A percentile compares a stretch with the other conserved stretches of the same genome.
These are phyloP conservation scores for Diversispora epigaea DNA, from an alignment of 192 early-diverging fungal genomes.

Conservation along the genomic window DNA sequence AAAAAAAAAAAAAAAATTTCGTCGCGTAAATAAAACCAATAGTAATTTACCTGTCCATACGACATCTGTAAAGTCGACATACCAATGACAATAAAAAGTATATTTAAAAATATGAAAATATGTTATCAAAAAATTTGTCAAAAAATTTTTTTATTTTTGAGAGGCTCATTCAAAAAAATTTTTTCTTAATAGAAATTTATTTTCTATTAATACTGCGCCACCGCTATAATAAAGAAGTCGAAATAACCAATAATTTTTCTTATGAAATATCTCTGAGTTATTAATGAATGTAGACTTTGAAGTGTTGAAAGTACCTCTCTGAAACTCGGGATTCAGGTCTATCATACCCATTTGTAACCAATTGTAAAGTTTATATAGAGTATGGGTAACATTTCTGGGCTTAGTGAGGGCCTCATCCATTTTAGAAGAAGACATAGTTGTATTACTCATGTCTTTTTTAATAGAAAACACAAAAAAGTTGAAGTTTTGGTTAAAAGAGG, in stretches of 20 bases:
- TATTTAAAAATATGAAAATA: background rate
- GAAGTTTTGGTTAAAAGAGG: no score
- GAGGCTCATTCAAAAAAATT: no score
- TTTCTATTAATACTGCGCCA: no score
- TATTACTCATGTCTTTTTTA: no score
- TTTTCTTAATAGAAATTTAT: no score
- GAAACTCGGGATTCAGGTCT: conserved; percentile 32
- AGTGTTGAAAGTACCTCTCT: conserved; percentile 25
- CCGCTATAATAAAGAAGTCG: no score
- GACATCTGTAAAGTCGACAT: background rate
- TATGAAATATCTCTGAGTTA: no score
- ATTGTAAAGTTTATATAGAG: conserved; percentile 30
- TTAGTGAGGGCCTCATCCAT: conserved; percentile 33
- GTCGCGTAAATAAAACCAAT: background rate
- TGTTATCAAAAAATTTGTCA: no score
- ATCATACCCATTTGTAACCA: conserved; percentile 34
- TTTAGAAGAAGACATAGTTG: background rate
- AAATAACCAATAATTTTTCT: no score
- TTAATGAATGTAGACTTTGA: background rate
- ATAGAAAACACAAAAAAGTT: no score
- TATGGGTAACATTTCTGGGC: conserved; percentile 34
- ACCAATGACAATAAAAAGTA: background rate
- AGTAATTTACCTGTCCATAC: conserved; percentile 24
- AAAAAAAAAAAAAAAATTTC: background rate
- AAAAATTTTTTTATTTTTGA: no score